These are phyloP conservation scores for Ceratobasidium sp. DNA, from an alignment of 1,284 basidiomycete species.

Conservation along the genomic window DNA sequence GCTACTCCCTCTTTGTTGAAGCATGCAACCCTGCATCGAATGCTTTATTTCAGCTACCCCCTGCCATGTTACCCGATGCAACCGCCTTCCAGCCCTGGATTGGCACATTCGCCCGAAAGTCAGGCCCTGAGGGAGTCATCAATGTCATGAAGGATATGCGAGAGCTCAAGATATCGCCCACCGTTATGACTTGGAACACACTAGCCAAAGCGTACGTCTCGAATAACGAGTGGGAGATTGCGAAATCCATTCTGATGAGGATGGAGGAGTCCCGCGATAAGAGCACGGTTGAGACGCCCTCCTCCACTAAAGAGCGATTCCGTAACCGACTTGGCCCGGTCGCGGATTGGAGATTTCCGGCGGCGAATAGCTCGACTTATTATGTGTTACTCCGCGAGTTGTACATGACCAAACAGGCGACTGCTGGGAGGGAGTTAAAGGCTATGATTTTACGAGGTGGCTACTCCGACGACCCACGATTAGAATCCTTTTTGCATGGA, in stretches of 20 bases:
- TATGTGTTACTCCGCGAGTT: slow-evolving; percentile 28
- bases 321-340: slow-evolving; percentile 31
- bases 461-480: background rate
- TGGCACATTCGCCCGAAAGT: slow-evolving; percentile 18
- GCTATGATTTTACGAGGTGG: slow-evolving; percentile 5
- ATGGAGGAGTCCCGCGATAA: slow-evolving; percentile 17
- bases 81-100: slow-evolving; percentile 40
- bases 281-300: background rate
- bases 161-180: slow-evolving; percentile 6
- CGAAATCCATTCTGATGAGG: slow-evolving; percentile 22
- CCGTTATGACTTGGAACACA: slow-evolving; percentile 32
- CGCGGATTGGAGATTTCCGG: slow-evolving; percentile 29
- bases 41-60: slow-evolving; percentile 10
- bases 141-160: slow-evolving; percentile 18
- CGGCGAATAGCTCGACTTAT: slow-evolving; percentile 19
- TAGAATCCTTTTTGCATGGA: background rate
- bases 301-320: background rate
- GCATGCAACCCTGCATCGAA: slow-evolving; percentile 9
- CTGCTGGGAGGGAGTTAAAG: slow-evolving; percentile 19
- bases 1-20: slow-evolving; percentile 19
- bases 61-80: slow-evolving; percentile 25
- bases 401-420: slow-evolving; percentile 17
- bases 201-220: slow-evolving; percentile 27
- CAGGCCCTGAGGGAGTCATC: slow-evolving; percentile 4
- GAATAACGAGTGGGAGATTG: slow-evolving; percentile 21